Evolutionary conservation across 805 yeast species (phyloP), one percentile per base, ranked within the genome.

Genomic region (Yarrowia sp.): DNA sequence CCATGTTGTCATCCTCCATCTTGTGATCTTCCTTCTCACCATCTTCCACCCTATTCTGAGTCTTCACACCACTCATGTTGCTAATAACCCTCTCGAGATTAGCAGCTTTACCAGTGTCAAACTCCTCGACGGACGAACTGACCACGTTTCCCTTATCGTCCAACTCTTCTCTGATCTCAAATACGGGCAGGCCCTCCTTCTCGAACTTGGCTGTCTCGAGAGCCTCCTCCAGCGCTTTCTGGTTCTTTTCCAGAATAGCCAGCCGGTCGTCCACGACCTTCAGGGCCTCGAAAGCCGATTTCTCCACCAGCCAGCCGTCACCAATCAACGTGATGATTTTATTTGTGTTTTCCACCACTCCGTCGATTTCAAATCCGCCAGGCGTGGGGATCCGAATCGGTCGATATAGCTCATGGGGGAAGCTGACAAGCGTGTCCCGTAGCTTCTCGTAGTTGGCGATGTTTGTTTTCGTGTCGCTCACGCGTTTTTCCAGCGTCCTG

Each of bases 81-180:
- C 30, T 24, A 68, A 17, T 73, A 70, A 34, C 76, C 69, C 12
- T 69, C 69, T 20, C 70, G 66, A 17, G 73, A 49, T 40, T 67
- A 66, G 68, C 42, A 9, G 39, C 72, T 9, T 46, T 46, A 2
- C 46, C 44, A 3, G 66, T 72, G 30, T 70, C 72, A 33, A 80
- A 77, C 0, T 83, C 83, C 38, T 77, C 77, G 2, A 85, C 78
- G 4, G 78, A 71, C 20, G 84, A 73, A 19, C 66, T 75, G 0
- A 88, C 74, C 0, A 91, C 81, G 68, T 89, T 85, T 0, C 86
- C 97, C 17, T 89, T 86, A 0, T 90, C 96, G 76, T 92, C 96
- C 44, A 92, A 75, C 66, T 86, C 88, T 73, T 92, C 97, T 66
- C 86, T 81, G 20, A 92, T 92, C 69, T 92, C 97, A 86, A 90